phyloP scores from a whole-genome alignment of 2,329 filamentous ascomycete genomes.

The Claviceps sp. region DNA sequence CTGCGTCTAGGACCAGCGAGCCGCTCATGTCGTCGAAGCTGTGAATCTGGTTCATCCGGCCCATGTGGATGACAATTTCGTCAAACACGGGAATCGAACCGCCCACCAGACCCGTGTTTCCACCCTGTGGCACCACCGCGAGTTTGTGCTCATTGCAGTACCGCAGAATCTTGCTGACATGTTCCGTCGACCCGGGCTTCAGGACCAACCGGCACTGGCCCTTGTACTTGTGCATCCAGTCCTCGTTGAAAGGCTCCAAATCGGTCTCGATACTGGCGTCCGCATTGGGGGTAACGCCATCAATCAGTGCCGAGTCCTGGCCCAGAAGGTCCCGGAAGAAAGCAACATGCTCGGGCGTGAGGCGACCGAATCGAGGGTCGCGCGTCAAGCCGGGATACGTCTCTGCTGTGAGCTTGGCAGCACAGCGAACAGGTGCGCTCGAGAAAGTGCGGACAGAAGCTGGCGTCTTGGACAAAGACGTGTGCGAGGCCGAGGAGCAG shows the following conservation, averaged over 20 bases:
- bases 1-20: conserved; percentile 78
- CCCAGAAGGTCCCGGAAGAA: conserved; percentile 76
- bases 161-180: conserved; percentile 80
- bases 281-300: conserved; percentile 59
- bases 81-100: conserved; percentile 96
- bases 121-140: conserved; percentile 91
- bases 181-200: conserved; percentile 69
- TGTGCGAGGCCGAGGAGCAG: conserved; percentile 11
- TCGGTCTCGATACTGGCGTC: conserved; percentile 60
- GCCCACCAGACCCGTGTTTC: conserved; percentile 91
- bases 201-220: conserved; percentile 80
- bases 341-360: conserved; percentile 68
- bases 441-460: conserved; percentile 12
- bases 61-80: conserved; percentile 87
- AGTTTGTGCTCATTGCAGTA: conserved; percentile 92
- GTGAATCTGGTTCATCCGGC: conserved; percentile 80
- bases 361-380: conserved; percentile 57
- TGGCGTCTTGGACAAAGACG: conserved; percentile 10
- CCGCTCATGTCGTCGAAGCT: conserved; percentile 91
- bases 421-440: conserved; percentile 10
- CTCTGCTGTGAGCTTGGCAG: conserved; percentile 64
- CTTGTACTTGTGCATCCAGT: conserved; percentile 99
- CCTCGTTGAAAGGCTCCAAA: conserved; percentile 82
- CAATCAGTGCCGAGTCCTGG: conserved; percentile 65
- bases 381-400: conserved; percentile 75